These are phyloP conservation scores for Metschnikowia reukaufii DNA, from an alignment of 805 yeast species.

Conservation along the genomic window DNA sequence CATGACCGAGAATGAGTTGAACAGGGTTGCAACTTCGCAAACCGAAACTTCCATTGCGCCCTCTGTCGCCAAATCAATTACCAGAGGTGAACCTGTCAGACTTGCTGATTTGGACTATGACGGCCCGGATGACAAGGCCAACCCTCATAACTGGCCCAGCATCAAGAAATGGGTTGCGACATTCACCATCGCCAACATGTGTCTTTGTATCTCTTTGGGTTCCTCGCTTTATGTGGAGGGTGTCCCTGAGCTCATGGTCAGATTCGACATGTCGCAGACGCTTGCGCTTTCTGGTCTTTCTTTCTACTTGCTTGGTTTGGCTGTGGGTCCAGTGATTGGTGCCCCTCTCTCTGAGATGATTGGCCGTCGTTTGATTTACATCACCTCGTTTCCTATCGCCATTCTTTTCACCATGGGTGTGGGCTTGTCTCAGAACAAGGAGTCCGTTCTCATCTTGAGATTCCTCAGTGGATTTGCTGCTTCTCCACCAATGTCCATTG, in stretches of 20 bases:
- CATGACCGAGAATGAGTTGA: conserved; percentile 12
- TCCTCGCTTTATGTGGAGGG: conserved; percentile 72
- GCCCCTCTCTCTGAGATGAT: conserved; percentile 50
- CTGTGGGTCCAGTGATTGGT: conserved; percentile 66
- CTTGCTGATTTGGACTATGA: conserved; percentile 52
- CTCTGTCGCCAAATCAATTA: conserved; percentile 9
- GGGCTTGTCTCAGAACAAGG: conserved; percentile 18
- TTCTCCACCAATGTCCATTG: conserved; percentile 80
- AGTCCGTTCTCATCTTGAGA: conserved; percentile 60
- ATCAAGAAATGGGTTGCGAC: conserved; percentile 67
- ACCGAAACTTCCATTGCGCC: conserved; percentile 11
- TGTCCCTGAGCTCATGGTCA: conserved; percentile 49
- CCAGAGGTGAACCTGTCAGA: conserved; percentile 11
- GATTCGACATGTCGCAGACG: conserved; percentile 57
- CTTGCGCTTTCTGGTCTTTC: conserved; percentile 68
- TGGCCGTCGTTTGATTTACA: conserved; percentile 20
- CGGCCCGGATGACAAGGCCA: conserved; percentile 55
- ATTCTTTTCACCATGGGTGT: conserved; percentile 24
- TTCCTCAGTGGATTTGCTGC: conserved; percentile 76
- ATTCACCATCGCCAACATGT: conserved; percentile 56
- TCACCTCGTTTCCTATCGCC: conserved; percentile 18
- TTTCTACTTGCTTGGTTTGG: conserved; percentile 68
- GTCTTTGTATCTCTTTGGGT: conserved; percentile 73
- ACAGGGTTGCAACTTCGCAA: conserved; percentile 10
- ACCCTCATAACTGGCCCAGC: conserved; percentile 68